Percentiles rank a stretch among this genome's conserved stretches.
Evolutionary conservation across 2,329 filamentous ascomycete species (phyloP).

Genomic region (Diaporthe sp.): DNA sequence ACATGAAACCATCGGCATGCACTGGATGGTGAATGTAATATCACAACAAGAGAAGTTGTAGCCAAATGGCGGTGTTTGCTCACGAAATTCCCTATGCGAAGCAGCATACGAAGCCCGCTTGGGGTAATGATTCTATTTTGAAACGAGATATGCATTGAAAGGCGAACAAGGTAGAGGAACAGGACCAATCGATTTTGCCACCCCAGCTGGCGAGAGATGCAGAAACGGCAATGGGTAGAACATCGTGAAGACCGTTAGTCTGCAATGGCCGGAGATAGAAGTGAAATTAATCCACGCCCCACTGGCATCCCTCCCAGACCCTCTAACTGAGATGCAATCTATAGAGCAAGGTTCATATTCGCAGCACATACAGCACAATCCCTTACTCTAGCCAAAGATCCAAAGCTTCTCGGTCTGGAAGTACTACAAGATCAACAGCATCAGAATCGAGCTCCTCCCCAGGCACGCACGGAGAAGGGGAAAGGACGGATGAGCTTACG

Average conservation of each 20-base stretch:
- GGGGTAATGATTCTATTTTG: slow-evolving; percentile 4
- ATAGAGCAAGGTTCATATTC: background rate
- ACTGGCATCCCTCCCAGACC: background rate
- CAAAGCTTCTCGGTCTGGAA: slow-evolving; percentile 69
- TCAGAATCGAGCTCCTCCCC: background rate
- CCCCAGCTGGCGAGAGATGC: slow-evolving; percentile 27
- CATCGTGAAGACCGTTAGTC: slow-evolving; percentile 37
- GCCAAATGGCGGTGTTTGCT: background rate
- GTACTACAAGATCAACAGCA: slow-evolving; percentile 57
- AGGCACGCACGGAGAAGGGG: slow-evolving; percentile 26
- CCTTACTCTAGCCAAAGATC: slow-evolving; percentile 65
- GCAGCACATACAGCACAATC: background rate
- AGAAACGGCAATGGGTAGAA: background rate
- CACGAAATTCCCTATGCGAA: background rate
- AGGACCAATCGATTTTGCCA: slow-evolving; percentile 30
- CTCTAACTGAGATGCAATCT: slow-evolving; percentile 26
- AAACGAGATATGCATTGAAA: slow-evolving; percentile 13
- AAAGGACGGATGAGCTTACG: slow-evolving; percentile 42
- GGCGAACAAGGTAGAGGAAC: slow-evolving; percentile 28
- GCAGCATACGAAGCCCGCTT: slow-evolving; percentile 3
- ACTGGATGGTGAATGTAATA: background rate
- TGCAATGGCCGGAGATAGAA: slow-evolving; percentile 35
- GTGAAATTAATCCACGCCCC: background rate
- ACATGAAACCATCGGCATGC: background rate
- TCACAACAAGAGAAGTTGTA: background rate